These are phyloP conservation scores for Bipolaris gigantea DNA, from an alignment of 2,329 filamentous ascomycete species.

Conservation along the genomic window DNA sequence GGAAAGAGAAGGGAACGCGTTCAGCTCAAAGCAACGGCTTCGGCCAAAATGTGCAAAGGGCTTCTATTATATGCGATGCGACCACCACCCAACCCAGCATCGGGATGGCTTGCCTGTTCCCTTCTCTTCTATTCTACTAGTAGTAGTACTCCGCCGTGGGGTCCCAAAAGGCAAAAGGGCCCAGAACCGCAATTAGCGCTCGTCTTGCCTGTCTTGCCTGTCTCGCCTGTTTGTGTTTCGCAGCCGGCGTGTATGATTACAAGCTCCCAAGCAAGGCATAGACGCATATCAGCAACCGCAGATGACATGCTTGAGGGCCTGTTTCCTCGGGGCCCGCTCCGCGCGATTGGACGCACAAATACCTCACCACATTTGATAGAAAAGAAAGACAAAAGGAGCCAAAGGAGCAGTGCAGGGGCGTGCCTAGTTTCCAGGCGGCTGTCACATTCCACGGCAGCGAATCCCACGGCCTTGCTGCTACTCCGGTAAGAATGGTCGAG, in stretches of 20 bases:
- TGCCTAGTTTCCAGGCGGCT: constrained; percentile 12
- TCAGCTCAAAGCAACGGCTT: background rate
- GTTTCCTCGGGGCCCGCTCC: constrained; percentile 5
- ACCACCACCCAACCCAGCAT: too few species aligned
- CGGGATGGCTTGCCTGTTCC: too few species aligned
- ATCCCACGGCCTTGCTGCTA: constrained; percentile 17
- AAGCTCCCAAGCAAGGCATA: constrained; percentile 1
- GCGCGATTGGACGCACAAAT: constrained; percentile 31
- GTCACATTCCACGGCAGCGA: constrained; percentile 4
- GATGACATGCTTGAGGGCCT: background rate
- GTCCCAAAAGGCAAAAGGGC: background rate
- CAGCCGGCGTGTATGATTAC: background rate
- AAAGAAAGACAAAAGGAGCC: background rate
- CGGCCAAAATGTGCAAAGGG: background rate
- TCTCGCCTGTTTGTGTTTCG: background rate
- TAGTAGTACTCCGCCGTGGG: too few species aligned
- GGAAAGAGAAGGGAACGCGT: constrained; percentile 6
- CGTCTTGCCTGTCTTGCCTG: too few species aligned
- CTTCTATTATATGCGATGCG: background rate
- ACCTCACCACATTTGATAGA: constrained; percentile 18
- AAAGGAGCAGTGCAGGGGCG: constrained; percentile 13
- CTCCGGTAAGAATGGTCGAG: constrained; percentile 10
- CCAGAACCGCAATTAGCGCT: background rate
- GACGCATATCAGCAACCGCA: background rate
- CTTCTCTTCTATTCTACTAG: too few species aligned